Evolutionary conservation across 2,329 filamentous ascomycete genomes (phyloP), one percentile per base, ranked within the genome.

Genomic region (Clarireedia paspali): DNA sequence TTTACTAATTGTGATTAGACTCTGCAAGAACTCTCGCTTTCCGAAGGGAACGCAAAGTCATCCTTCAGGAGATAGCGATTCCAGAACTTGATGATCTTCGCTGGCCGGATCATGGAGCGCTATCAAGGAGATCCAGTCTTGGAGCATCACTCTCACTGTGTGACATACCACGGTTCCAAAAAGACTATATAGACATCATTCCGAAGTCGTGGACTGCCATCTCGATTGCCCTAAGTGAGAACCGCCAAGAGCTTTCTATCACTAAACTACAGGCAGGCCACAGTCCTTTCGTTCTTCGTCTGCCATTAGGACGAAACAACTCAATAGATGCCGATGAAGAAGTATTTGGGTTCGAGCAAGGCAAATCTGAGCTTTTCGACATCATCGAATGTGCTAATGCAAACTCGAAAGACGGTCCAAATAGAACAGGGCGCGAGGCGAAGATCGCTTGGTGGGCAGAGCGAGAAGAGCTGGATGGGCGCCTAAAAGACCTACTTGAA

Each of bases 381-480:
- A 91, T 99, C 20, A 89, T 97, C 62, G 75, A 82, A 58, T 75
- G 83, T 6, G 90, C 91, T 46, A 96, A 97, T 68, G 82, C 85
- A 60, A 95, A 85, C 59, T 91, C 91, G 56, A 91, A 96, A 67
- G 80, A 78, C 49, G 77, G 81, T 2, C 81, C 85, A 27, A 84
- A 91, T 60, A 85, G 91, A 69, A 84, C 79, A 7, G 80, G 82
- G 47, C 89, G 87, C 68, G 86, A 85, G 38, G 85, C 87, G 27
- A 91, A 89, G 69, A 82, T 82, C 40, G 84, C 85, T 47, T 99
- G 94, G 94, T 99, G 94, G 91, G 81, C 81, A 4, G 87, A 91
- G 67, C 83, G 95, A 14, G 87, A 94, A 70, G 80, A 80, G 2
- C 77, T 99, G 15, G 94, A 99, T 67, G 73, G 74, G 34, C 84